Percentiles rank a stretch among this genome's conserved stretches.
Conservation (phyloP, 192 early-diverging fungal genomes). For the Entrophospora sp. region DNA sequence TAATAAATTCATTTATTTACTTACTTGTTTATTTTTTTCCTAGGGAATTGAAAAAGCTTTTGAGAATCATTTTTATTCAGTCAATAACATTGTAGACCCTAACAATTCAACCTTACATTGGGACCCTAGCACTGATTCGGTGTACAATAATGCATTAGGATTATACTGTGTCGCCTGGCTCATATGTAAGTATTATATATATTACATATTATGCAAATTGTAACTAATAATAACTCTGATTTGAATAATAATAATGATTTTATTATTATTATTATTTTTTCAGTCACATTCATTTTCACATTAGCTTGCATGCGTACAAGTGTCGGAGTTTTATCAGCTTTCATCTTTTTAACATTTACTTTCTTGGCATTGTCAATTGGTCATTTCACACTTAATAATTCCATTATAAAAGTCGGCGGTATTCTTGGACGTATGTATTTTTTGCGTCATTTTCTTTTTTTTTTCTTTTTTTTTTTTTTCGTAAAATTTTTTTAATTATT, state of each 20-base stretch:
- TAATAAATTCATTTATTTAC: too few species aligned
- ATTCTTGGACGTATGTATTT: not conserved
- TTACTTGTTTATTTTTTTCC: not conserved
- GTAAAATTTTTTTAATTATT: not conserved
- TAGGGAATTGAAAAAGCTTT: conserved; percentile 5
- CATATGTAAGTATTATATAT: conserved; percentile 7
- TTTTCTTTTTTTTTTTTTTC: not conserved
- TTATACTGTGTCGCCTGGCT: not conserved
- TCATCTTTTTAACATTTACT: not conserved
- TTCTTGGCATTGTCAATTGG: not conserved
- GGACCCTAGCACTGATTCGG: too few species aligned
- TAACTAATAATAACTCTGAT: not conserved
- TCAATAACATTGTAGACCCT: too few species aligned
- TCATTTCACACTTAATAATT: not conserved
- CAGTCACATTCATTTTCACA: conserved; percentile 20
- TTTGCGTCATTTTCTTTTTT: not conserved
- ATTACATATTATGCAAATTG: not conserved
- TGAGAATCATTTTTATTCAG: not conserved
- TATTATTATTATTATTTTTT: not conserved
- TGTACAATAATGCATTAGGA: conserved; percentile 8
- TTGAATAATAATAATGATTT: not conserved
- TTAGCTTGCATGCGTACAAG: conserved; percentile 17
- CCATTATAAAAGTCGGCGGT: not conserved
- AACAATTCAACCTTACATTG: too few species aligned
- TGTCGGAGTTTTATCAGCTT: conserved; percentile 6